These are phyloP conservation scores for Populus nigra DNA, from an alignment of 345 rosid species.

Conservation along the genomic window DNA sequence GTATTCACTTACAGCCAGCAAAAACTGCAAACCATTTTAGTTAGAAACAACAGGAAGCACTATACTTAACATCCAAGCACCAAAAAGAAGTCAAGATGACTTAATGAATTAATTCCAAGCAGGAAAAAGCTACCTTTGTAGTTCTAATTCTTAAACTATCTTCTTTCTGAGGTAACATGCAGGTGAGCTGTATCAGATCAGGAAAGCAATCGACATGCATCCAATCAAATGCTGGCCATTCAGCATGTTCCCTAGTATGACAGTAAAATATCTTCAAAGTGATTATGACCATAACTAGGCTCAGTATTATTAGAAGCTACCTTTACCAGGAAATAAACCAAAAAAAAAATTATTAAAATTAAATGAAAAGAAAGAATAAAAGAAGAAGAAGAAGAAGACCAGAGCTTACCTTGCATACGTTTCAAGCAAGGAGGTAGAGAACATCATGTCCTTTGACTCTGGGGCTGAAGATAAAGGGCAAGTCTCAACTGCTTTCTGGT, in stretches of 20 bases:
- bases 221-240: constrained; percentile 95
- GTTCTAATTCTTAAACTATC: constrained; percentile 77
- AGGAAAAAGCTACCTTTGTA: constrained; percentile 57
- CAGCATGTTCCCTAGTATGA: constrained; percentile 59
- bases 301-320: not conserved
- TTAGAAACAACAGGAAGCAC: constrained; percentile 23
- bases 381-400: not conserved
- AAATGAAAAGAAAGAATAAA: not conserved
- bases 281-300: constrained; percentile 11
- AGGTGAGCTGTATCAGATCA: constrained; percentile 66
- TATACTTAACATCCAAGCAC: constrained; percentile 7
- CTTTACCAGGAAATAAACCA: constrained; percentile 6
- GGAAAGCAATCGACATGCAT: constrained; percentile 89
- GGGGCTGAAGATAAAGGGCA: constrained; percentile 70
- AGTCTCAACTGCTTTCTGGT: constrained; percentile 68
- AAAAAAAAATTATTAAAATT: not conserved
- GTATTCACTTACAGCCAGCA: constrained; percentile 63
- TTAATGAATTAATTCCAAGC: constrained; percentile 1
- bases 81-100: not conserved
- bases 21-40: constrained; percentile 55
- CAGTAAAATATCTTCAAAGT: constrained; percentile 20
- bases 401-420: constrained; percentile 62
- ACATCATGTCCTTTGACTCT: constrained; percentile 38
- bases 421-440: constrained; percentile 63
- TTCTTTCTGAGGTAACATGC: constrained; percentile 84